Base-by-base conservation (phyloP, 768 basidiomycete genomes). In the Galerina sulciceps region DNA sequence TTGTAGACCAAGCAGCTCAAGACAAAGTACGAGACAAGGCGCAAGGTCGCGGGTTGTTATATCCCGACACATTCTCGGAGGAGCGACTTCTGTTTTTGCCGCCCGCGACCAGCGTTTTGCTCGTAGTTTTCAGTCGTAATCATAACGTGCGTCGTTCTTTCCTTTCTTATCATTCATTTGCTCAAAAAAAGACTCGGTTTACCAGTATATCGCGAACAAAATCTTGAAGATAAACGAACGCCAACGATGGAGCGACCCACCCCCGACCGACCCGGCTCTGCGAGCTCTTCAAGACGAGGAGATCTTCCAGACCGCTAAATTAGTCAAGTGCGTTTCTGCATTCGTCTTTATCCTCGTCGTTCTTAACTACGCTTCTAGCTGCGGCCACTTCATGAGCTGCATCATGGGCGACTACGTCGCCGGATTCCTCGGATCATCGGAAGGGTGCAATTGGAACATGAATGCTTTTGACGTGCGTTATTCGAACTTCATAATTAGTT, bases 371-470 rank as follows among this genome's bases (percentile, higher is more conserved):
- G 37, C 4, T 48, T 49, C 69, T n/a, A 80, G 77, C 63, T 78
- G 82, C 57, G 82, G 82, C 10, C 82, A 84, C 63, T 85, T 85
- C 67, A 82, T 84, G 75, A 75, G 77, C 58, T 69, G 79, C 46
- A 80, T 84, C 65, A 75, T 85, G 63, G 80, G 79, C n/a, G 85
- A 85, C 69, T 86, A 86, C 62, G 84, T 85, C 31, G 79, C 83
- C 4, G 81, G 81, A 10, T 85, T 85, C 73, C 72, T 86, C 4
- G 85, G 84, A 4, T 74, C 81, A 6, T 76, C 76, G 5, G 82
- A 85, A 56, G 85, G 83, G 15, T 75, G 71, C 58, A 71, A 75
- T 40, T 85, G 83, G 83, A 77, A 76, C 47, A 79, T 85, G 75
- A 75, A 80, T 46, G 77, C 81, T 0, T 82, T 83, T 57, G 78